Evolutionary conservation across 345 rosid genomes (phyloP).

Genomic region (Citrus mangshanensis): DNA sequence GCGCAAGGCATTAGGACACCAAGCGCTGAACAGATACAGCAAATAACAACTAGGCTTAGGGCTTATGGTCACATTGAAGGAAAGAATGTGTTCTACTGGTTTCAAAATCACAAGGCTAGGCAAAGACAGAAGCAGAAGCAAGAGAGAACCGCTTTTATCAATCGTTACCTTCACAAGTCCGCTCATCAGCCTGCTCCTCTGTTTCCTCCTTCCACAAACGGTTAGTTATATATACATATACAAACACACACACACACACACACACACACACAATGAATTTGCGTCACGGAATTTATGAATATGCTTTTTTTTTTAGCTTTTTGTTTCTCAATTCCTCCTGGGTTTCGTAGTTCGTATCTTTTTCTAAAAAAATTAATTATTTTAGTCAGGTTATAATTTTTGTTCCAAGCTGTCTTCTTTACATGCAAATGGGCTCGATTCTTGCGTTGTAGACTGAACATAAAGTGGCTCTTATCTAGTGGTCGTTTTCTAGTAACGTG

Average conservation of each 20-base stretch:
- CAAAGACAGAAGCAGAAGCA: constrained; percentile 90
- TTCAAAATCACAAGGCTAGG: constrained; percentile 96
- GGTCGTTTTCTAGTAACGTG: neutral
- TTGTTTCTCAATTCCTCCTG: neutral
- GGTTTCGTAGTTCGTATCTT: constrained; percentile 10
- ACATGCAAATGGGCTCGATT: constrained; percentile 38
- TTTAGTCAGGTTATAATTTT: neutral
- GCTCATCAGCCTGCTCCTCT: constrained; percentile 18
- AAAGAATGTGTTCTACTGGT: constrained; percentile 98
- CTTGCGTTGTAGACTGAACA: constrained; percentile 8
- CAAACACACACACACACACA: too few species aligned
- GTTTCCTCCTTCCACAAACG: constrained; percentile 46
- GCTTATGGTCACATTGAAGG: constrained; percentile 89
- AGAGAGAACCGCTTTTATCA: constrained; percentile 56
- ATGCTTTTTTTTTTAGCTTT: neutral
- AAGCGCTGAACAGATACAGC: constrained; percentile 86
- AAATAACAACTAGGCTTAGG: constrained; percentile 67
- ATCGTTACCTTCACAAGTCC: constrained; percentile 45
- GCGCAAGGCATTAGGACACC: constrained; percentile 84
- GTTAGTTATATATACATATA: constrained; percentile 20
- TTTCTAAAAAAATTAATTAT: neutral
- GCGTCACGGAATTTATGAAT: constrained; percentile 7
- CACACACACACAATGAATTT: neutral
- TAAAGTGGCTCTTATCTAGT: neutral
- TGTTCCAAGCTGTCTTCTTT: constrained; percentile 28